Evolutionary conservation across 306 rosid genomes (phyloP), one percentile per base, ranked within the genome.

Genomic region (Castanopsis chinensis): DNA sequence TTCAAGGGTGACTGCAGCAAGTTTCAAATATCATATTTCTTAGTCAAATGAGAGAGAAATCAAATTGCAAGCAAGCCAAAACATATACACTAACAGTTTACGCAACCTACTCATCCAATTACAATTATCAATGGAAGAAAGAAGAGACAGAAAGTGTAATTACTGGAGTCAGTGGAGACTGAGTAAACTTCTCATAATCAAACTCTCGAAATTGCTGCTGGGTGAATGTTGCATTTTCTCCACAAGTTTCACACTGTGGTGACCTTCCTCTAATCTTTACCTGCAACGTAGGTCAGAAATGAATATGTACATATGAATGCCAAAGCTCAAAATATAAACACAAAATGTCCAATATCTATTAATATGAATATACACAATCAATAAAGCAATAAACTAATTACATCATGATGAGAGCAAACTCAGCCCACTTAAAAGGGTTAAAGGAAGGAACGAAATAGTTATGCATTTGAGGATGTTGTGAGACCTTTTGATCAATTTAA

Each of bases 221-320:
- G 17, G 79, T 85, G 84, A 95, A 90, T 61, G 82, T 56, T 65
- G 93, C 13, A 78, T 91, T 87, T 75, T 89, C 97, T 75, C 96
- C 92, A 79, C 99, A 93, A 78, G 79, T 89, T 85, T 87, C 90
- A 72, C 99, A 95, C 18, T 89, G 86, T 56, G 19, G 51, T 35
- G 97, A 92, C 79, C 92, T 95, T 85, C 99, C 98, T 71, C 98
- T 91, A 83, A 95, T 90, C 90, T 90, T 93, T 76, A 95, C 98
- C 99, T 95, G 90, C 41, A 83, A 70, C 80, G 23, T 35, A 80
- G 78, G 58, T 20, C 30, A 59, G 51, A 64, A 37, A 65, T 74
- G 21, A 74, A 35, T 30, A 63, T 43, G 13, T 49, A 63, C 15
- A 5, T 58, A 77, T 69, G 54, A 25, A 64, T 41, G 19, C 5